phyloP scores from a whole-genome alignment of 495 filamentous ascomycete genomes.

The Talaromyces nanjingensis region DNA sequence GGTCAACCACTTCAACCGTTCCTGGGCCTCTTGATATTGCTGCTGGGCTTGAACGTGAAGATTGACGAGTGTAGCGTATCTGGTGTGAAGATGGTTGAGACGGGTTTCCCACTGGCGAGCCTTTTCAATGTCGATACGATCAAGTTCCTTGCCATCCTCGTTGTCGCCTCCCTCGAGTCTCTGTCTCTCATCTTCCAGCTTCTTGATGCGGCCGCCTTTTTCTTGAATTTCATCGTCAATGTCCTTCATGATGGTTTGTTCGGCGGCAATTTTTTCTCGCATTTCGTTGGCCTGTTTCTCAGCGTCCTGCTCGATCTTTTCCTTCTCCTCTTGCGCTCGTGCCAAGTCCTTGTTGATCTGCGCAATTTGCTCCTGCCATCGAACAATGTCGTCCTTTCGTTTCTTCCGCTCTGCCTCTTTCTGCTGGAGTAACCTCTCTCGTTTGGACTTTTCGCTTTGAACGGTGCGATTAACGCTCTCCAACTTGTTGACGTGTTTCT shows the following conservation, averaged over 20 bases:
- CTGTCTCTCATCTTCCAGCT: conserved; percentile 53
- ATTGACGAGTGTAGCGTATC: conserved; percentile 43
- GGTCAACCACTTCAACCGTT: conserved; percentile 42
- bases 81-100: conserved; percentile 38
- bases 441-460: conserved; percentile 69
- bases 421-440: conserved; percentile 59
- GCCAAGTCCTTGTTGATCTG: conserved; percentile 43
- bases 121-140: conserved; percentile 48
- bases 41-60: conserved; percentile 42
- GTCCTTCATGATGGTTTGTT: conserved; percentile 44
- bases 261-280: conserved; percentile 44
- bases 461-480: conserved; percentile 81
- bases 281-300: conserved; percentile 42
- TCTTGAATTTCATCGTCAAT: conserved; percentile 59
- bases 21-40: conserved; percentile 47
- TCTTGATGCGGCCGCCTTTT: conserved; percentile 54
- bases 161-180: conserved; percentile 38
- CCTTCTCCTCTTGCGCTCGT: conserved; percentile 40
- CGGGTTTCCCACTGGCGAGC: conserved; percentile 50
- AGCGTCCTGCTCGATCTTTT: conserved; percentile 34
- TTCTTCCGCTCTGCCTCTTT: conserved; percentile 57
- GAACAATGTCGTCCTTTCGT: conserved; percentile 50
- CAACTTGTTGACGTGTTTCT: conserved; percentile 69
- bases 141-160: conserved; percentile 42
- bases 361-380: conserved; percentile 49